Evolutionary conservation across 2,329 filamentous ascomycete species (phyloP).

Genomic region (Trichothecium sympodiale): DNA sequence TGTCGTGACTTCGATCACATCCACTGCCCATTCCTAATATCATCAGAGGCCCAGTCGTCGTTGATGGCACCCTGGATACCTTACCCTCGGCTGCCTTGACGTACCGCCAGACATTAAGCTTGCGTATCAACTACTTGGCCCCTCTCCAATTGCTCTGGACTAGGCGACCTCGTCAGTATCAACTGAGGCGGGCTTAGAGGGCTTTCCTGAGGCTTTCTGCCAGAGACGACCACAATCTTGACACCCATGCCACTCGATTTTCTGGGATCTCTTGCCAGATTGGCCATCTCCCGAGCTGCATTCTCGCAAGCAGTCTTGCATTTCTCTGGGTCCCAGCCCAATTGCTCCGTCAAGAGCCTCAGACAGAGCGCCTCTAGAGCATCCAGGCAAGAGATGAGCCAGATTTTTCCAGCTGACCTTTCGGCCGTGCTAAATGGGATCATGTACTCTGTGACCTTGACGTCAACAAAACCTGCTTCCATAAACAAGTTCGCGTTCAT

Average conservation of each 20-base stretch:
- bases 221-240: conserved; percentile 37
- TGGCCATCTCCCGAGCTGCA: conserved; percentile 35
- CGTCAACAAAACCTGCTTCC: conserved; percentile 40
- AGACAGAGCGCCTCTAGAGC: conserved; percentile 36
- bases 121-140: neutral
- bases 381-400: conserved; percentile 40
- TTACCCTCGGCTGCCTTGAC: neutral
- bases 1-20: no score
- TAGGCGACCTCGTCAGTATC: neutral
- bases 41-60: no score
- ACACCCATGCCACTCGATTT: conserved; percentile 30
- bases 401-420: conserved; percentile 37
- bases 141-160: neutral
- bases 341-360: conserved; percentile 39
- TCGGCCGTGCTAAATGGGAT: conserved; percentile 36
- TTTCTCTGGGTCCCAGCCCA: conserved; percentile 39
- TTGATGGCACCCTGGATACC: neutral
- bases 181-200: conserved; percentile 1
- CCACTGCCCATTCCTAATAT: no score
- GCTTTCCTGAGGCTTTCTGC: conserved; percentile 33
- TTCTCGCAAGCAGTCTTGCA: conserved; percentile 35
- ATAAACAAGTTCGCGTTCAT: conserved; percentile 32
- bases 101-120: neutral
- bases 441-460: conserved; percentile 33
- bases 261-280: conserved; percentile 33